These are phyloP conservation scores for Nidula microcarpa DNA, from an alignment of 768 basidiomycete species.

Conservation along the genomic window DNA sequence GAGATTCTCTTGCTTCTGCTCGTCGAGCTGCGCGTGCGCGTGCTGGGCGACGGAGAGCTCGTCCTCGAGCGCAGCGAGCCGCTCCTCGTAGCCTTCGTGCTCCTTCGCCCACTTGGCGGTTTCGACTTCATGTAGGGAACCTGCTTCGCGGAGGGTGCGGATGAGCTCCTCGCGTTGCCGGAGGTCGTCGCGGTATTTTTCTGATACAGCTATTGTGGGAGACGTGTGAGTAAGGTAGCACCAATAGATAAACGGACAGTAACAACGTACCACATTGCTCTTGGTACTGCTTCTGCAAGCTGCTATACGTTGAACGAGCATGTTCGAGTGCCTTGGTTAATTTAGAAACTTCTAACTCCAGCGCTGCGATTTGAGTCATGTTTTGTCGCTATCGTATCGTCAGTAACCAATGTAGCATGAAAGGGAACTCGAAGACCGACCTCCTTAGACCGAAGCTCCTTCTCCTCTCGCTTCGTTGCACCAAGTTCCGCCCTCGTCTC, in stretches of 20 bases:
- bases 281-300: conserved; percentile 82
- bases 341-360: conserved; percentile 80
- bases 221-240: no score
- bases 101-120: conserved; percentile 62
- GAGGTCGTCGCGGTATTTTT: conserved; percentile 72
- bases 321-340: conserved; percentile 72
- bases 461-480: conserved; percentile 85
- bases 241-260: neutral
- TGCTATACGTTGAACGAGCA: conserved; percentile 68
- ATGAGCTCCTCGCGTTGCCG: conserved; percentile 75
- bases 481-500: conserved; percentile 75
- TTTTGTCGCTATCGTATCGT: conserved; percentile 50
- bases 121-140: conserved; percentile 63
- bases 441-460: conserved; percentile 87
- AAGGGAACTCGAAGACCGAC: conserved; percentile 32
- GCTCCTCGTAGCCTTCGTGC: conserved; percentile 68
- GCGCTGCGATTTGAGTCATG: conserved; percentile 57
- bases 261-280: conserved; percentile 73
- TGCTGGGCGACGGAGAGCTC: conserved; percentile 71
- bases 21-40: conserved; percentile 73
- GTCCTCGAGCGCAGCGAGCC: conserved; percentile 62
- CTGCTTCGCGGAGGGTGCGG: conserved; percentile 57
- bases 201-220: conserved; percentile 56
- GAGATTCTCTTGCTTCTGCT: conserved; percentile 94
- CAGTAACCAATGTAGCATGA: neutral